Conservation (phyloP, 495 filamentous ascomycete genomes). For the Annulohypoxylon moriforme region DNA sequence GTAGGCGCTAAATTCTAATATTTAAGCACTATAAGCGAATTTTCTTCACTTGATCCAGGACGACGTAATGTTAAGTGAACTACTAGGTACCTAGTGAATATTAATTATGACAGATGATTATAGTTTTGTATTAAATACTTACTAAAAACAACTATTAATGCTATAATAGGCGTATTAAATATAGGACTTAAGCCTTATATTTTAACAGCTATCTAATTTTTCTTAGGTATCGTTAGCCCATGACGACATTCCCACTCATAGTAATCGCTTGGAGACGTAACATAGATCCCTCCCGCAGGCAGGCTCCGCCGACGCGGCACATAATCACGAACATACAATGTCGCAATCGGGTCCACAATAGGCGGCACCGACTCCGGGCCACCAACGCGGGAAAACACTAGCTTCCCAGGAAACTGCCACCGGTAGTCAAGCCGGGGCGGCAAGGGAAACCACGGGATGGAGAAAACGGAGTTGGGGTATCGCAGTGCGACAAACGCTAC, state of each 20-base stretch:
- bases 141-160: too few relatives aligned
- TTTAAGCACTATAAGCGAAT: too few relatives aligned
- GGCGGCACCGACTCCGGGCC: constrained; percentile 32
- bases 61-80: too few relatives aligned
- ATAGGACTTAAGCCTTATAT: too few relatives aligned
- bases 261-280: constrained; percentile 5
- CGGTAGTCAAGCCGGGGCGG: constrained; percentile 30
- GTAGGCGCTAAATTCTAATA: too few relatives aligned
- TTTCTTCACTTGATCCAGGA: too few relatives aligned
- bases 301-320: constrained; percentile 18
- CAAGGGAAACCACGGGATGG: constrained; percentile 41
- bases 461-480: constrained; percentile 43
- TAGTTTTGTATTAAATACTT: too few relatives aligned
- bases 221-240: constrained; percentile 6
- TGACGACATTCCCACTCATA: constrained; percentile 21
- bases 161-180: too few relatives aligned
- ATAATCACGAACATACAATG: constrained; percentile 33
- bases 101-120: too few relatives aligned
- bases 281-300: constrained; percentile 33
- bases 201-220: neutral
- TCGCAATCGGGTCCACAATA: constrained; percentile 40
- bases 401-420: constrained; percentile 41
- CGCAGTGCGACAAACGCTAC: constrained; percentile 40
- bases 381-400: constrained; percentile 33
- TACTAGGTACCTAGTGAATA: too few relatives aligned